Conservation (phyloP, 352 stramenopile genomes). For the Phytophthora pistaciae region DNA sequence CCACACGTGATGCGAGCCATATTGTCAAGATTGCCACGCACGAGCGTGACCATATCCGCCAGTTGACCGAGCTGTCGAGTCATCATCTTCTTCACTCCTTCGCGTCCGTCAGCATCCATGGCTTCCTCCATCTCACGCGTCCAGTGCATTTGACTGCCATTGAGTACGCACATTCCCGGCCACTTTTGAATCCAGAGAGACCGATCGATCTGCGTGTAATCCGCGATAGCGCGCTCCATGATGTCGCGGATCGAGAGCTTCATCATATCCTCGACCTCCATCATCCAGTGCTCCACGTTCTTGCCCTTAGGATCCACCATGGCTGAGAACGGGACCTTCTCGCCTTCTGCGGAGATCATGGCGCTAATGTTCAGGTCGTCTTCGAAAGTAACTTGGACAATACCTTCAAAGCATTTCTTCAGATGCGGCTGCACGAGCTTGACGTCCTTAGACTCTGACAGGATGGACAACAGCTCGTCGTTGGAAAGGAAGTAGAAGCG, state of each 20-base stretch:
- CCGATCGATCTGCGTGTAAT: constrained; percentile 89
- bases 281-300: constrained; percentile 95
- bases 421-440: constrained; percentile 94
- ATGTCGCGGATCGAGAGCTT: constrained; percentile 88
- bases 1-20: constrained; percentile 91
- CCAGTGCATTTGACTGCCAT: constrained; percentile 96
- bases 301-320: constrained; percentile 92
- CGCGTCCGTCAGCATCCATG: constrained; percentile 78
- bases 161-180: constrained; percentile 92
- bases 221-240: constrained; percentile 87
- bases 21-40: constrained; percentile 90
- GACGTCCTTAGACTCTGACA: constrained; percentile 95
- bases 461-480: constrained; percentile 93
- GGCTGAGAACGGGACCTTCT: constrained; percentile 86
- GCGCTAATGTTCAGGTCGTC: constrained; percentile 91
- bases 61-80: constrained; percentile 88
- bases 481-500: constrained; percentile 96
- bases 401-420: constrained; percentile 96
- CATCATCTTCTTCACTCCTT: constrained; percentile 88
- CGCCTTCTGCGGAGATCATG: constrained; percentile 94
- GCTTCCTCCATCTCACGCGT: constrained; percentile 91
- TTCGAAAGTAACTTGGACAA: constrained; percentile 91
- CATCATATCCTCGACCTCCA: constrained; percentile 96
- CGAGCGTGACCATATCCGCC: constrained; percentile 94
- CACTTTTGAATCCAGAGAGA: constrained; percentile 95